Evolutionary conservation across 345 rosid species (phyloP).

Genomic region (Aurinia saxatilis): DNA sequence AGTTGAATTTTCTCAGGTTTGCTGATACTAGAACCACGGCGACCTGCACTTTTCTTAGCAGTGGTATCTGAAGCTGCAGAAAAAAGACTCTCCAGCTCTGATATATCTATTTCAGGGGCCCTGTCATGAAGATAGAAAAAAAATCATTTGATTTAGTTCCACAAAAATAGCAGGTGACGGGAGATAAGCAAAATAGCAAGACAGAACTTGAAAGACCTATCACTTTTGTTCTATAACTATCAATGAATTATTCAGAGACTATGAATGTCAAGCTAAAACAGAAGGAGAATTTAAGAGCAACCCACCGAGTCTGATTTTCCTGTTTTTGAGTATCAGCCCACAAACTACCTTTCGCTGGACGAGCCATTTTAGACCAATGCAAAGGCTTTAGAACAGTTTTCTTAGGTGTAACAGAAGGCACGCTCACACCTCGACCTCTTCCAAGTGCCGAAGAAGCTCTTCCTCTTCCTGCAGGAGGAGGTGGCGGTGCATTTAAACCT

Average conservation of each 20-base stretch:
- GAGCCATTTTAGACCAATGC: conserved; percentile 96
- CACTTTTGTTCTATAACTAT: not conserved
- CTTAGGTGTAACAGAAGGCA: conserved; percentile 48
- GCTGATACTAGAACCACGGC: conserved; percentile 73
- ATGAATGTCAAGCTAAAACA: not conserved
- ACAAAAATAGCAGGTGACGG: not conserved
- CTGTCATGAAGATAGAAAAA: conserved; percentile 35
- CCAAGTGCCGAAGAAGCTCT: conserved; percentile 43
- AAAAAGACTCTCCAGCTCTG: conserved; percentile 92
- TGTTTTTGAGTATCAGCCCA: conserved; percentile 94
- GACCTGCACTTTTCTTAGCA: conserved; percentile 58
- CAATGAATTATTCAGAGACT: not conserved
- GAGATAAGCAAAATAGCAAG: not conserved
- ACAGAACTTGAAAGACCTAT: not conserved
- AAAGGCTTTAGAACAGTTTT: conserved; percentile 70
- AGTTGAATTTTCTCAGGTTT: conserved; percentile 94
- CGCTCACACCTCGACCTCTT: conserved; percentile 52
- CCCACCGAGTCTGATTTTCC: conserved; percentile 73
- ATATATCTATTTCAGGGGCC: conserved; percentile 98
- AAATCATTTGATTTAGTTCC: not conserved
- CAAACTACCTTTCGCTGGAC: conserved; percentile 85
- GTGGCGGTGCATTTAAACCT: conserved; percentile 53
- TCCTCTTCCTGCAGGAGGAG: conserved; percentile 61
- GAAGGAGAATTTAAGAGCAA: conserved; percentile 7
- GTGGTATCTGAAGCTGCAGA: conserved; percentile 73